phyloP scores from a whole-genome alignment of 352 stramenopile genomes.

The Globisporangium cylindrosporum region DNA sequence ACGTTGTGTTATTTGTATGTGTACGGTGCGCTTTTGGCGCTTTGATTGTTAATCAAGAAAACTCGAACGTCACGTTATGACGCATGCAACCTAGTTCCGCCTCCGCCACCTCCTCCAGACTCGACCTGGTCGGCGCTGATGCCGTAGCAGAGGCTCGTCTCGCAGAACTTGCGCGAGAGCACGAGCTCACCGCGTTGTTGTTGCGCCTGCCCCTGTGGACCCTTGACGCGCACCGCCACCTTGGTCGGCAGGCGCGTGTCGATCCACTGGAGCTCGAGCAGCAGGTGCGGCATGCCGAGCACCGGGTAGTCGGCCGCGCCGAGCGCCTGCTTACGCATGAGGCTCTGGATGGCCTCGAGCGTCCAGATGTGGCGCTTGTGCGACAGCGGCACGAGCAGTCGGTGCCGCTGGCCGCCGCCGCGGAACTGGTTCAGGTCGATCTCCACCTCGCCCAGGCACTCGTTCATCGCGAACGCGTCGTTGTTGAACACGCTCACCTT shows the following conservation, averaged over 20 bases:
- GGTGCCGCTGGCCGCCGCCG: conserved; percentile 22
- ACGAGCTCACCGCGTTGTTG: conserved; percentile 16
- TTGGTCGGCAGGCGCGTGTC: conserved; percentile 54
- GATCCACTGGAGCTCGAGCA: conserved; percentile 60
- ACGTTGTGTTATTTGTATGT: no score
- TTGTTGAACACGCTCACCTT: conserved; percentile 57
- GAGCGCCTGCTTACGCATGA: conserved; percentile 44
- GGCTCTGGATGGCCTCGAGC: conserved; percentile 38
- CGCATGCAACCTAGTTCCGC: background rate
- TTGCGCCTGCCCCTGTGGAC: background rate
- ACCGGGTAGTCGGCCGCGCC: conserved; percentile 38
- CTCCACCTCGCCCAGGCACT: conserved; percentile 51
- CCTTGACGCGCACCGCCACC: conserved; percentile 39
- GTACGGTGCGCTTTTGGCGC: no score
- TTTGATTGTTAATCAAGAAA: no score
- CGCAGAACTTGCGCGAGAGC: conserved; percentile 39
- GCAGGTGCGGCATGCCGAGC: conserved; percentile 42
- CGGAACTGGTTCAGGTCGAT: conserved; percentile 44
- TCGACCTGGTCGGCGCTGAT: conserved; percentile 23
- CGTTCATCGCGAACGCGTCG: conserved; percentile 45
- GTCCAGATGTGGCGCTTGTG: conserved; percentile 49
- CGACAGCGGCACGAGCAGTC: conserved; percentile 45
- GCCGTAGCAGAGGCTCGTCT: conserved; percentile 37
- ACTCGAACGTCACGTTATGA: no score
- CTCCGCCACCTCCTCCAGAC: background rate